Evolutionary conservation across 179 eudicot genomes (phyloP).

Genomic region (Carnegiea gigantea): DNA sequence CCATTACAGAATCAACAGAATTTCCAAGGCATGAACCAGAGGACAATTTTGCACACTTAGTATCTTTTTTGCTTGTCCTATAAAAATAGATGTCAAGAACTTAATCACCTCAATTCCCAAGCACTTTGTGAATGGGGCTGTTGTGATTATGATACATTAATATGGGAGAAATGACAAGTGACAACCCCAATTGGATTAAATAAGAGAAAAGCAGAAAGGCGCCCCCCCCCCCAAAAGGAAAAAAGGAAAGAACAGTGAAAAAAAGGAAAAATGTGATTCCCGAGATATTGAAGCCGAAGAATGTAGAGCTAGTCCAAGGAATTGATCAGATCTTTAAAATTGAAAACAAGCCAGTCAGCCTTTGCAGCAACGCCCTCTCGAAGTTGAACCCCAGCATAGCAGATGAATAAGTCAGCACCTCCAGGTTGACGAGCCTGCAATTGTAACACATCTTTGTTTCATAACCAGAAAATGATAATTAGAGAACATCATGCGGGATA

Average conservation of each 20-base stretch:
- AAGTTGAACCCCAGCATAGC: slow-evolving; percentile 89
- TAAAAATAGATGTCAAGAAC: neutral
- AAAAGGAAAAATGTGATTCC: neutral
- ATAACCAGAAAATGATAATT: neutral
- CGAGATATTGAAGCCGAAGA: neutral
- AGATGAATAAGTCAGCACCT: slow-evolving; percentile 89
- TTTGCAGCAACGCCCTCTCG: slow-evolving; percentile 86
- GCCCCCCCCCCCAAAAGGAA: neutral
- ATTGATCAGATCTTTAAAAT: slow-evolving; percentile 67
- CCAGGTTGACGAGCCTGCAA: slow-evolving; percentile 88
- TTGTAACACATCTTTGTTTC: slow-evolving; percentile 2
- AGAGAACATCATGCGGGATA: no score
- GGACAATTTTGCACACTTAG: neutral
- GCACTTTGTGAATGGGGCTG: neutral
- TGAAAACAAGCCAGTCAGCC: slow-evolving; percentile 92
- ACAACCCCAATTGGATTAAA: neutral
- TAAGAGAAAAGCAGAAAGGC: neutral
- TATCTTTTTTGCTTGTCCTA: neutral
- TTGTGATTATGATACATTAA: neutral
- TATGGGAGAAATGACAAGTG: neutral
- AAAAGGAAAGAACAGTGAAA: neutral
- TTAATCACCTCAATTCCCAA: neutral
- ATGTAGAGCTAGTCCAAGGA: slow-evolving; percentile 47
- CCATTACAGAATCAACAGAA: no score
- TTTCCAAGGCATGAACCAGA: neutral